Evolutionary conservation across 371 early-diverging fungal species (phyloP).

Genomic region (Haplosporangium sp.): DNA sequence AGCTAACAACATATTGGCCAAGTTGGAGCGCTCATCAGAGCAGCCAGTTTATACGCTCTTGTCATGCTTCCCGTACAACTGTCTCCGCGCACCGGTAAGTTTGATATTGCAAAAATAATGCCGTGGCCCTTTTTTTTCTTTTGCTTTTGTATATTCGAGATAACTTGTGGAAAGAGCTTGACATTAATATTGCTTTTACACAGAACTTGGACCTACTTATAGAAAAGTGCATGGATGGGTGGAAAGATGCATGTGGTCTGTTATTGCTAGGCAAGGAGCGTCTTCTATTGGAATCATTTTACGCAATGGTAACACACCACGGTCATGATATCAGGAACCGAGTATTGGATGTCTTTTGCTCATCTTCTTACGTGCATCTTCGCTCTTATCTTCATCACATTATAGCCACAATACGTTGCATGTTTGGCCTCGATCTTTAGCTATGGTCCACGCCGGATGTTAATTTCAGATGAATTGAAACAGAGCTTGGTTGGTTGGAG

Average conservation of each 20-base stretch:
- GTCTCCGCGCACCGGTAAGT: conserved; percentile 24
- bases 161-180: too few relatives aligned
- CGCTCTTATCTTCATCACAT: not conserved
- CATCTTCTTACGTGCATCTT: not conserved
- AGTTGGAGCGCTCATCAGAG: not conserved
- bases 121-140: not conserved
- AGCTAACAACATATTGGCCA: not conserved
- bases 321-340: too few relatives aligned
- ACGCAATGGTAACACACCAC: conserved; percentile 23
- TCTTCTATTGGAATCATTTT: conserved; percentile 40
- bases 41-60: conserved; percentile 13
- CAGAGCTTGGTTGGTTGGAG: conserved; percentile 33
- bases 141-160: too few relatives aligned
- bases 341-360: too few relatives aligned
- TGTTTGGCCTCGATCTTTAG: conserved; percentile 23
- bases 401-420: conserved; percentile 36
- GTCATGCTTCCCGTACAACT: conserved; percentile 22
- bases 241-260: conserved; percentile 27
- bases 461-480: conserved; percentile 1
- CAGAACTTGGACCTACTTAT: conserved; percentile 29
- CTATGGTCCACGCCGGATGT: not conserved
- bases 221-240: conserved; percentile 17
- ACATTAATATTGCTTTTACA: not conserved
- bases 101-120: not conserved
- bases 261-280: conserved; percentile 24